Base-by-base conservation (phyloP, 1,284 basidiomycete species). In the Ceratobasidium sp. region DNA sequence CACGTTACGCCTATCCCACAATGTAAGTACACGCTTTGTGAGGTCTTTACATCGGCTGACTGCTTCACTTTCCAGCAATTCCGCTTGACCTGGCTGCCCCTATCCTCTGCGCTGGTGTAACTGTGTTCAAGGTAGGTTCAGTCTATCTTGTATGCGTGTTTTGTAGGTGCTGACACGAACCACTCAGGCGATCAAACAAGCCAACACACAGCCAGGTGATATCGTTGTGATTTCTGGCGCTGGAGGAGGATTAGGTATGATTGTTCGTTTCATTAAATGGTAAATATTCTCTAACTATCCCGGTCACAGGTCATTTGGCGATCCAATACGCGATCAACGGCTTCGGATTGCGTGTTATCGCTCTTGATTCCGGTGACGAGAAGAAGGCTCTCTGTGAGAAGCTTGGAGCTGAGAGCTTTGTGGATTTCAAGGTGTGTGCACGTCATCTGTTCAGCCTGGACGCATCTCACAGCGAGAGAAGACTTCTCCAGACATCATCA, bases 201-300 rank as follows among this genome's bases (percentile, higher is more conserved):
- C 91, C 77, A 85, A 89, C 73, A 88, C 90, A n/a, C 87, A 85
- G 42, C 89, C 91, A n/a, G 94, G 94, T 70, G 91, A 97, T 80
- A 95, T 91, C 90, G 88, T 96, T 80, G 92, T 91, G 68, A 88
- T 97, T 80, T 92, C 92, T 38, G 94, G 94, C 69, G 93, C 93
- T 9, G 93, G 94, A 15, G 92, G 91, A 81, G 90, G 94, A 57
- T 89, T 79, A 38, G 71, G 71, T 80, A 65, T 20, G 61, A 5
- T 9, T 48, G 46, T 46, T 26, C n/a, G 38, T 20, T 40, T 15
- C 40, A 52, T 20, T 7, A 38, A 33, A 26, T 48, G 33, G 44
- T 33, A 33, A 38, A n/a, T 42, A 38, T 13, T n/a, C 61, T 13
- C 42, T 44, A 33, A 33, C 33, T 3, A 62, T 42, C 79, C 83